Base-by-base conservation (phyloP, 208 protist genomes). In the Tritrichomonas foetus region DNA sequence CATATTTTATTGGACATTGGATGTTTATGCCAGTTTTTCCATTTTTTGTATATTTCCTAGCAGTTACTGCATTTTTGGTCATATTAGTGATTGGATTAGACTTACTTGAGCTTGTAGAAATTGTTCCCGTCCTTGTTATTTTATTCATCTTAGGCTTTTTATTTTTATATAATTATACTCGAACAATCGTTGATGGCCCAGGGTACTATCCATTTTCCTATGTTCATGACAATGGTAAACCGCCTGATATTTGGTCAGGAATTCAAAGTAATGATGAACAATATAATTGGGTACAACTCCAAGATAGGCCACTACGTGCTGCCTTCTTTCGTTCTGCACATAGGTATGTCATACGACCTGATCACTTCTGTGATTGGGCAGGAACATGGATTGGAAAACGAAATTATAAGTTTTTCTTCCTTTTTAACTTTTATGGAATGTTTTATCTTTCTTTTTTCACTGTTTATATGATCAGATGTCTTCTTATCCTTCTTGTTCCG, bases 1-100 rank as follows among this genome's bases (percentile, higher is more conserved):
- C 33, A 89, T 89, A 89, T 50, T 89, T 89, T 57, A 27, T 89
- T 36, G 44, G 44, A 39, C 78, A 89, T 57, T 89, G 78, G 78
- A 57, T 14, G 27, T 39, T 89, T 3, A 11, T 14, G 39, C 8
- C 27, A 33, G 0, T 9, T 33, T 36, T 27, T 39, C 47, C 78
- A 39, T 47, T 57, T 39, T 3, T n/a, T 39, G 78, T 89, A 30
- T 89, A 20, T 14, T 57, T 89, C 20, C 14, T 89, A 33, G 44
- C 41, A 55, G 33, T 57, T 55, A 39, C 47, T 53, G 33, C 78
- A 39, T 89, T 30, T 39, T 25, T 89, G 5, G 47, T 89, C 1
- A 33, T 33, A 22, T 39, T 57, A 16, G 30, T 14, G 57, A 57
- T 53, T 57, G 16, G 27, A 57, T 36, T 27, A 33, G 2, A 25